Evolutionary conservation across 1,139 yeast genomes (phyloP), one percentile per base, ranked within the genome.

Genomic region (Kodamaea sp.): DNA sequence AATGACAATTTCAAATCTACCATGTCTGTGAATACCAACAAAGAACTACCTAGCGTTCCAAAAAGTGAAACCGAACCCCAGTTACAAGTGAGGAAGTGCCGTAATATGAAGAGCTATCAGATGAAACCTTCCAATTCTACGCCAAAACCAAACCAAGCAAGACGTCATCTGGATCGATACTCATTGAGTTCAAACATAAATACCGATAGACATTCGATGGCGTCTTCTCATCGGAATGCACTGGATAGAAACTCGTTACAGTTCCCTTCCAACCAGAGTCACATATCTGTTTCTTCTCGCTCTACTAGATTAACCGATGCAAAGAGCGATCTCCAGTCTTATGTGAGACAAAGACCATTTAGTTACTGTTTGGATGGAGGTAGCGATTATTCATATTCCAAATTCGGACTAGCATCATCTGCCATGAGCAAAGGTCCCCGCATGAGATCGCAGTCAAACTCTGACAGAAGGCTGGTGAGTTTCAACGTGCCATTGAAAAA

Each of bases 281-380:
- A 30, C n/a, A 14, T 18, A 16, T 35, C 42, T 2, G 18, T 34
- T 4, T 23, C 28, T 5, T 11, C 37, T 10, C 7, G 29, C 5
- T 29, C 35, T 12, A 28, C 41, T 10, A 22, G 22, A 6, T 18
- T 37, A 13, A 11, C 28, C 13, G 47, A 43, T n/a, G 40, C 50
- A 14, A 44, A 46, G 26, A 35, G 22, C 9, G 51, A 53, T 11
- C 37, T 62, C 41, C 51, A 51, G 31, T 41, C 48, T 4, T 39
- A 44, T 26, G 58, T 61, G 3, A 46, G 61, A 33, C 60, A 57
- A 36, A 44, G 62, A 11, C 69, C 70, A 1, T 58, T 55, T 34
- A 58, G 63, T 34, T 60, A 43, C 35, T 57, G 68, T 41, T 53
- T 68, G 13, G 74, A 67, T 42, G 29, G 50, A 7, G 57, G 59